phyloP scores from a whole-genome alignment of 768 basidiomycete species.

The Cubamyces lactineus region DNA sequence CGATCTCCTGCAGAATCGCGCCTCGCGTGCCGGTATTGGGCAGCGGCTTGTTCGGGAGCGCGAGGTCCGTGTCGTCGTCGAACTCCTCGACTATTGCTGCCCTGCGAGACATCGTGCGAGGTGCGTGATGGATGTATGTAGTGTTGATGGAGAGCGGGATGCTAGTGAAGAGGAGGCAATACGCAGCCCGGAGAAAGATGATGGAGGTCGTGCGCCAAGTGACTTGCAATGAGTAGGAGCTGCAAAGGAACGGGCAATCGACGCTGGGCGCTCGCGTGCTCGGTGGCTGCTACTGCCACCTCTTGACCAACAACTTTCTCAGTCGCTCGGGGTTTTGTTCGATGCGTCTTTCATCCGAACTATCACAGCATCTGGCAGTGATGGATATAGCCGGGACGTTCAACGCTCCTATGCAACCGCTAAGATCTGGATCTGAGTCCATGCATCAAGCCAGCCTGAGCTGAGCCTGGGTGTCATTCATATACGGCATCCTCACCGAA shows the following conservation, averaged over 20 bases:
- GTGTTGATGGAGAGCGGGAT: not conserved
- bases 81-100: conserved; percentile 77
- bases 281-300: not conserved
- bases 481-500: too few species aligned
- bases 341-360: not conserved
- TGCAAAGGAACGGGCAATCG: not conserved
- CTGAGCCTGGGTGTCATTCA: too few species aligned
- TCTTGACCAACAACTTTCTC: not conserved
- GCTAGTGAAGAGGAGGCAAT: too few species aligned
- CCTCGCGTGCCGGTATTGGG: conserved; percentile 71
- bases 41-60: conserved; percentile 68
- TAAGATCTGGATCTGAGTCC: too few species aligned
- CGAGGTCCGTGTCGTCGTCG: conserved; percentile 93
- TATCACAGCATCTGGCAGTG: not conserved
- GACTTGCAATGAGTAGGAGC: conserved; percentile 10
- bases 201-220: conserved; percentile 18
- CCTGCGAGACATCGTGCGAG: conserved; percentile 63
- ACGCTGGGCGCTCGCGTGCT: not conserved
- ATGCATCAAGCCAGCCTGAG: too few species aligned
- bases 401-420: too few species aligned
- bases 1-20: conserved; percentile 80
- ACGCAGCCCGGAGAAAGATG: not conserved
- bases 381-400: not conserved
- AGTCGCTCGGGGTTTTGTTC: conserved; percentile 2
- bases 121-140: not conserved